Evolutionary conservation across 139 green algal genomes (phyloP).

Genomic region (Chlorella sp.): DNA sequence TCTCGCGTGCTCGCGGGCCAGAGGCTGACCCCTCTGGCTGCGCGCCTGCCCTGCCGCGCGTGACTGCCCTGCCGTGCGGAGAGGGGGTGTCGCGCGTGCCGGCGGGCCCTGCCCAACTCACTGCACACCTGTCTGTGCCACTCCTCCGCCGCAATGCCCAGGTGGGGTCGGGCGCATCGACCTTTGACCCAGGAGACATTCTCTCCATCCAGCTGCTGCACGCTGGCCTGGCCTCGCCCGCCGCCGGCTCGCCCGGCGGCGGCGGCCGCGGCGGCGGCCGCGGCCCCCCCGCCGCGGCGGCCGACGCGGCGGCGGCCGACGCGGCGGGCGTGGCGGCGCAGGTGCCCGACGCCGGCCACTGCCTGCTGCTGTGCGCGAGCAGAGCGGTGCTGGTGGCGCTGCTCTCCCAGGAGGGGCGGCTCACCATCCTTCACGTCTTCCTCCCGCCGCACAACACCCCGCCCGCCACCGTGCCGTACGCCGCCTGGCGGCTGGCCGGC

Average conservation of each 20-base stretch:
- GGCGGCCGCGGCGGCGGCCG: background rate
- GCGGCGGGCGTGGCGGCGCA: too few relatives aligned
- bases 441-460: slow-evolving; percentile 21
- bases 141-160: too few relatives aligned
- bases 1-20: background rate
- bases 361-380: slow-evolving; percentile 24
- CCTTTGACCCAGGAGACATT: background rate
- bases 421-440: slow-evolving; percentile 38
- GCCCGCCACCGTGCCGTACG: slow-evolving; percentile 18
- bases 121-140: too few relatives aligned
- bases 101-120: too few relatives aligned
- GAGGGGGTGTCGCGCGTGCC: background rate
- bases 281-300: background rate
- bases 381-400: slow-evolving; percentile 24
- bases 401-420: slow-evolving; percentile 20
- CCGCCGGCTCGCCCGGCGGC: background rate
- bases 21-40: slow-evolving; percentile 2
- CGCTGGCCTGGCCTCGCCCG: background rate
- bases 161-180: too few relatives aligned
- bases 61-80: background rate
- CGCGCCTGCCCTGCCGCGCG: background rate
- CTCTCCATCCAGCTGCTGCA: background rate
- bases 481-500: slow-evolving; percentile 23
- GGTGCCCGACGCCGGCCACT: slow-evolving; percentile 25
- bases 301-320: too few relatives aligned